Evolutionary conservation across 805 yeast genomes (phyloP), one percentile per base, ranked within the genome.

Genomic region (Kluyveromyces lactis): DNA sequence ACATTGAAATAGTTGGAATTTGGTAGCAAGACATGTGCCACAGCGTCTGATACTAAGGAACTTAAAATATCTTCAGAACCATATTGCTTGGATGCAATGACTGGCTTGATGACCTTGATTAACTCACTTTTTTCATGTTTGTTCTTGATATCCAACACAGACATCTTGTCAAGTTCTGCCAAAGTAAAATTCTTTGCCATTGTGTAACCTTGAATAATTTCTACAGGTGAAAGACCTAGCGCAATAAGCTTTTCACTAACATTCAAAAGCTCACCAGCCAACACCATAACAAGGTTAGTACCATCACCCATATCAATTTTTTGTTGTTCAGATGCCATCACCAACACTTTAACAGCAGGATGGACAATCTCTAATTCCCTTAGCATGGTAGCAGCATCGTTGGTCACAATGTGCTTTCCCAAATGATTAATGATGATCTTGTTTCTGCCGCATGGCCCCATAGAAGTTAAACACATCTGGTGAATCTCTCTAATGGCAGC

Each of bases 381-480:
- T 44, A 92, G 71, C 81, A 92, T 92, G 6, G 98, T 92, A 28
- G 97, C 96, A n/a, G 97, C 97, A 61, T 92, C 98, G 51, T 86
- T 86, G 31, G 97, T 92, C 46, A 92, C 77, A 60, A 87, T 86
- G 18, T 86, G 81, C 58, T 81, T 86, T 43, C 86, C 87, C 49
- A 85, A 65, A 52, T 85, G 76, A 65, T 90, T 90, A 41, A 92
- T 95, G 52, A 92, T 82, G 61, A 92, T 86, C 73, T 92, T 92
- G 64, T 89, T 92, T 56, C 96, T 76, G 39, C 98, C 98, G 64
- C 95, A 84, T 44, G 98, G 98, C 5, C 98, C 98, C 69, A 92
- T 83, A 10, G 96, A 86, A 2, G 97, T 87, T 43, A 89, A 73
- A 46, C 94, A 86, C 77, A 90, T 87, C 39, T 80, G 75, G 46